Evolutionary conservation across 2,329 filamentous ascomycete species (phyloP), one percentile per base, ranked within the genome.

Genomic region (Neofusicoccum ribis): DNA sequence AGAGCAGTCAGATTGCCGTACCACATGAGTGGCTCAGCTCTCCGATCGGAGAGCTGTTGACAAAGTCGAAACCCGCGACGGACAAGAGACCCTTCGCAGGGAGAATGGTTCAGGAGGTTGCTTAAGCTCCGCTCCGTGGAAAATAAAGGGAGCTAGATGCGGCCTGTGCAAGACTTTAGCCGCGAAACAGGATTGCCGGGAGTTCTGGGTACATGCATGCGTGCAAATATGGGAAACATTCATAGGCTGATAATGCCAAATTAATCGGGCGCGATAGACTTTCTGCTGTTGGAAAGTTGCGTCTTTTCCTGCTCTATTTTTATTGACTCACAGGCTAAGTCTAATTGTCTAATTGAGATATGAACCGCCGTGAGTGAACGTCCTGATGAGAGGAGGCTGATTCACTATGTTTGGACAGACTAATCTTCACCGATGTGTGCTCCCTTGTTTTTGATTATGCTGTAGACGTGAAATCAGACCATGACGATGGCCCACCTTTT

Each of bases 21-120:
- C 88, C 91, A 0, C 83, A 85, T 4, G 89, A 91, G 72, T 88
- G 92, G 81, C 73, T 93, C 34, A 82, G 83, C 9, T 84, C 84
- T 0, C 89, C 90, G 0, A 80, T 82, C 0, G 90, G 90, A 3
- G 79, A 75, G 39, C 74, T 90, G 4, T 91, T 92, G 63, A 72
- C 27, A 12, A 15, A 46, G 36, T 49, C 52, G 20, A 56, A 36
- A 23, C 52, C 63, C n/a, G 49, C 41, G 3, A 62, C 36, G 1
- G 64, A 39, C 17, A 62, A 62, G 58, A 49, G 31, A 7, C 31
- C 44, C 12, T 66, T 63, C 17, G 34, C 27, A 7, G 65, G 65
- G 15, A 50, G 51, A 31, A 64, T 66, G 65, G 59, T 66, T 11
- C 44, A 64, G 44, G 65, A 64, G 44, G 65, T 66, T 50, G 61